Conservation (phyloP, 768 basidiomycete genomes). For the Termitomyces sp. region DNA sequence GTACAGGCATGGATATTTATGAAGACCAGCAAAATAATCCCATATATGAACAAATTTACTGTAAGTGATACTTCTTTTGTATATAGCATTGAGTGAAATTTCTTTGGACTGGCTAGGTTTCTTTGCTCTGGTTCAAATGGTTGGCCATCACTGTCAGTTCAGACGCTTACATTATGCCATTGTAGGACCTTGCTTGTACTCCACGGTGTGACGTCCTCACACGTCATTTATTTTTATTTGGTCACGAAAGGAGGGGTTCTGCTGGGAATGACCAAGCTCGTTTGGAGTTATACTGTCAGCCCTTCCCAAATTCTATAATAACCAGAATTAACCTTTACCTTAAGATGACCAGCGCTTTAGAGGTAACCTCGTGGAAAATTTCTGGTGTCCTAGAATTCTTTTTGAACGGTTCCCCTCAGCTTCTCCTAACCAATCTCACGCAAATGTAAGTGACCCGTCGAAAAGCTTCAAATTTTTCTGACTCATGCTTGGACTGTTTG, state of each 20-base stretch:
- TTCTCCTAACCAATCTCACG: no score
- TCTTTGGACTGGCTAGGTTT: background rate
- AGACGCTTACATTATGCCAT: background rate
- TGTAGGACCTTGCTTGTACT: background rate
- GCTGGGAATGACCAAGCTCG: background rate
- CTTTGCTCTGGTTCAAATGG: background rate
- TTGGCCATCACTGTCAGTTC: background rate
- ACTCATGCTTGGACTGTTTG: no score
- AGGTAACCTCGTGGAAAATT: no score
- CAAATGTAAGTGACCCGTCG: no score
- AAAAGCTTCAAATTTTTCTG: no score
- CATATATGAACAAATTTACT: background rate
- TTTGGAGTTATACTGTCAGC: background rate
- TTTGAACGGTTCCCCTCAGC: no score
- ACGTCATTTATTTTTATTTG: background rate
- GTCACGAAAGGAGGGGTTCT: background rate
- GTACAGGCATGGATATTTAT: no score
- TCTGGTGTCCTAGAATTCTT: no score
- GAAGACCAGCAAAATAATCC: no score
- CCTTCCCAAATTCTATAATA: no score
- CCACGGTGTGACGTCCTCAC: background rate
- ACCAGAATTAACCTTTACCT: no score
- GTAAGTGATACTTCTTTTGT: background rate
- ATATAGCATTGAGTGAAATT: background rate
- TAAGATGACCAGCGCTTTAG: no score